Base-by-base conservation (phyloP, 805 yeast species). In the Sugiyamaella marilandica region DNA sequence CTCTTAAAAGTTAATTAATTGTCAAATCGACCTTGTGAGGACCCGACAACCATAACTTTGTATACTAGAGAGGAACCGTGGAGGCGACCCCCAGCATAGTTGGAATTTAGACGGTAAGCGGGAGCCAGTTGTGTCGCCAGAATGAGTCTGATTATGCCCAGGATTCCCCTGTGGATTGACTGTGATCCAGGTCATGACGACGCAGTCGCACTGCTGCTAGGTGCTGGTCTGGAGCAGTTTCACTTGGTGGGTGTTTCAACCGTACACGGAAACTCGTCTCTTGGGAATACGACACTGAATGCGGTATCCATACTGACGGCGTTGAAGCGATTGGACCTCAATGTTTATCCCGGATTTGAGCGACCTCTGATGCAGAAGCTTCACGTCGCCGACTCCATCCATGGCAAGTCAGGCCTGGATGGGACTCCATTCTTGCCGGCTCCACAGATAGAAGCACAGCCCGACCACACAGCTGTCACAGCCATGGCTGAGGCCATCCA, bases 141-240 rank as follows among this genome's bases (percentile, higher is more conserved):
- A 16, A 39, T 49, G 51, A 41, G 39, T 9, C 14, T 45, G 51
- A 54, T 37, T 24, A 33, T 39, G 34, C 46, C 49, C 39, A 48
- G 37, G 39, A 78, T 82, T 18, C 95, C 95, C 0, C 62, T 89
- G 4, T 89, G 96, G 96, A 67, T 89, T 10, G 96, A 89, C 68
- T 89, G 96, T 67, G 96, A 89, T 64, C 95, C 96, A 0, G 96
- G 96, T 1, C 94, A 85, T 62, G 96, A 89, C 63, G 97, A 89
- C 62, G 84, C 87, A 1, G 77, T 87, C 44, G 96, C 94, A 2
- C 73, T 89, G 7, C 69, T 86, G 9, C 58, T 89, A 24, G 81
- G 87, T 0, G 71, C 80, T 7, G 79, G 77, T 62, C 78, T 82
- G 57, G 86, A 88, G 0, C 69, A 74, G 24, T 79, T 81, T 67